These are phyloP conservation scores for Globomyces pollinis-pini DNA, from an alignment of 192 early-diverging fungal genomes.

Conservation along the genomic window DNA sequence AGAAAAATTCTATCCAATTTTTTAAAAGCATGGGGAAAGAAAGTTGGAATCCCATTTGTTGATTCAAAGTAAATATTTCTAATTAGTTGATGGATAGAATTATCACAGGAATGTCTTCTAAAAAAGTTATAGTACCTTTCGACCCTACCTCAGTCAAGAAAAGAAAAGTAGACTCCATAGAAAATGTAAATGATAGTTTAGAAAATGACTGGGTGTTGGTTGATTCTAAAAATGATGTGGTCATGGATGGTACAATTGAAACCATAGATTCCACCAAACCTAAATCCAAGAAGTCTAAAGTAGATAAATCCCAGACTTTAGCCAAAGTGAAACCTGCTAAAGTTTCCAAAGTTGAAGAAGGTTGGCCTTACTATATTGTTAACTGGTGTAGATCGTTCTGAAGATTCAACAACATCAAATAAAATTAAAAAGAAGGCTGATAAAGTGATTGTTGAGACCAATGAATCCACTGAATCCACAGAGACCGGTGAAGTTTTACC, in stretches of 20 bases:
- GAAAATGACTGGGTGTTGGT: no score
- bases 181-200: neutral
- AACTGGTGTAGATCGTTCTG: no score
- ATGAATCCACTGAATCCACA: neutral
- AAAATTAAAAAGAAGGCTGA: neutral
- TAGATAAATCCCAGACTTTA: neutral
- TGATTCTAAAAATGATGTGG: no score
- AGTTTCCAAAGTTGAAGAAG: neutral
- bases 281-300: neutral
- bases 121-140: constrained; percentile 1
- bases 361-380: no score
- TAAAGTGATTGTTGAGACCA: neutral
- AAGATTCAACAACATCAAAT: neutral
- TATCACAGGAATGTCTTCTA: neutral
- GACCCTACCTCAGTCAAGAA: constrained; percentile 3
- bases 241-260: no score
- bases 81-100: no score
- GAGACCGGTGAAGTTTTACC: neutral
- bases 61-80: no score
- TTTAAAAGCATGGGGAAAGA: neutral
- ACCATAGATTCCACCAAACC: no score
- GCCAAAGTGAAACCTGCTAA: neutral
- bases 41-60: constrained; percentile 10
- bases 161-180: constrained; percentile 3
- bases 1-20: neutral